A percentile compares a stretch with the other conserved stretches of the same genome.
Evolutionary conservation across 805 yeast genomes (phyloP).

Genomic region (Ogataea siamensis): DNA sequence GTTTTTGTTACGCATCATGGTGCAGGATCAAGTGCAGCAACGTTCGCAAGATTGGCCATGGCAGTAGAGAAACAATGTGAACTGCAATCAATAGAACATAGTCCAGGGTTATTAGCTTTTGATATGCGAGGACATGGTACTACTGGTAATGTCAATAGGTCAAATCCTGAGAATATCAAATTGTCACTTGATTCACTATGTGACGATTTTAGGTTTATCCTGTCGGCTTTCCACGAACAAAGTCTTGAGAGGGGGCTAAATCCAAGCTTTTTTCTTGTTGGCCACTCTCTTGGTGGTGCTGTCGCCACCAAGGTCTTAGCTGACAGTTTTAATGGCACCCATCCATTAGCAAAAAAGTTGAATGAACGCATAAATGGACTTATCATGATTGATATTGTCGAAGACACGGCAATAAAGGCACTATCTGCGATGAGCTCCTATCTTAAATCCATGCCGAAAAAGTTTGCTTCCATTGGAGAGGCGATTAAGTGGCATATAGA

Average conservation of each 20-base stretch:
- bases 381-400: constrained; percentile 86
- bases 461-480: constrained; percentile 48
- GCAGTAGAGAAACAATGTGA: constrained; percentile 40
- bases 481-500: constrained; percentile 86
- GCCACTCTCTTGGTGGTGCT: constrained; percentile 94
- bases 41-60: constrained; percentile 60
- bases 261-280: constrained; percentile 58
- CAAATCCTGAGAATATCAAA: constrained; percentile 13
- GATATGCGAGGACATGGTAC: constrained; percentile 88
- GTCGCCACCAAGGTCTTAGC: constrained; percentile 57
- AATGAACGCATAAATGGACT: constrained; percentile 55
- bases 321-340: constrained; percentile 1
- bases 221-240: constrained; percentile 38
- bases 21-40: constrained; percentile 84
- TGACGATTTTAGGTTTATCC: constrained; percentile 53
- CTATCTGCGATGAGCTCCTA: constrained; percentile 66
- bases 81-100: constrained; percentile 28
- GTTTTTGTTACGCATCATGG: constrained; percentile 86
- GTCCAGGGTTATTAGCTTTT: constrained; percentile 65
- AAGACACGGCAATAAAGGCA: constrained; percentile 81
- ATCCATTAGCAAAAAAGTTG: constrained; percentile 8
- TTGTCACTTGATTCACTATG: constrained; percentile 52
- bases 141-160: constrained; percentile 33
- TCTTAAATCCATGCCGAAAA: constrained; percentile 59
- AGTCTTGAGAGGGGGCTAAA: constrained; percentile 11